These are phyloP conservation scores for Aspergillus unguis DNA, from an alignment of 2,329 filamentous ascomycete genomes.

Conservation along the genomic window DNA sequence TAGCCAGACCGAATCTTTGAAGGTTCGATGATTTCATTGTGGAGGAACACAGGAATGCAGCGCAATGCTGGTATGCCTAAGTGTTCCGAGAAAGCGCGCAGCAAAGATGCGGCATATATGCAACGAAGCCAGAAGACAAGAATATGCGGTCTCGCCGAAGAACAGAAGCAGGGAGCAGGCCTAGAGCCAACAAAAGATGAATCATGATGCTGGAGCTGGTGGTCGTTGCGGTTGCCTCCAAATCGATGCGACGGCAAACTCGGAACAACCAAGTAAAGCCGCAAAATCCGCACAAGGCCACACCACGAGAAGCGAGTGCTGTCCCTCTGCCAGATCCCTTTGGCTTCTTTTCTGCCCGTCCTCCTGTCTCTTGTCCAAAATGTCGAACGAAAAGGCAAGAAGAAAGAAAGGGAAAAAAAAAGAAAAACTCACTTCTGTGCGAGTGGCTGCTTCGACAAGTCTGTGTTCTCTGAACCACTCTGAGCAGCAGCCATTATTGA, in stretches of 20 bases:
- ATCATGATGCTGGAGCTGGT: constrained; percentile 1
- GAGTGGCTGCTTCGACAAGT: constrained; percentile 58
- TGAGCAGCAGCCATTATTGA: constrained; percentile 43
- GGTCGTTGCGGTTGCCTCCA: constrained; percentile 9
- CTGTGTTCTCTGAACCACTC: constrained; percentile 52
- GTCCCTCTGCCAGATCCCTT: too few relatives aligned
- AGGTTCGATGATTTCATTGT: background rate
- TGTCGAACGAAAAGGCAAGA: too few relatives aligned
- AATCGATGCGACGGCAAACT: constrained; percentile 9
- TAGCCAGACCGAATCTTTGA: constrained; percentile 22
- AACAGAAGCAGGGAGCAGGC: background rate
- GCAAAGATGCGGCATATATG: constrained; percentile 9
- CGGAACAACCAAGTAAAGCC: background rate
- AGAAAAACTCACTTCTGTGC: constrained; percentile 50
- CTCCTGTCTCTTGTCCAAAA: background rate
- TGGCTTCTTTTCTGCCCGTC: background rate
- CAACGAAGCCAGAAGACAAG: constrained; percentile 6
- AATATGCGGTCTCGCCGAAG: background rate
- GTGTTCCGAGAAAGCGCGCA: background rate
- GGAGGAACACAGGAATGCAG: constrained; percentile 9
- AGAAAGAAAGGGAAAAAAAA: background rate
- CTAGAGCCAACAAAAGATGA: constrained; percentile 7
- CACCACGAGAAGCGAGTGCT: background rate
- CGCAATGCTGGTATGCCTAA: constrained; percentile 5
- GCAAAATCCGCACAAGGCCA: constrained; percentile 1